Percentiles rank a stretch among this genome's conserved stretches.
Conservation (phyloP, 1,284 basidiomycete species). For the Tremellales sp. region DNA sequence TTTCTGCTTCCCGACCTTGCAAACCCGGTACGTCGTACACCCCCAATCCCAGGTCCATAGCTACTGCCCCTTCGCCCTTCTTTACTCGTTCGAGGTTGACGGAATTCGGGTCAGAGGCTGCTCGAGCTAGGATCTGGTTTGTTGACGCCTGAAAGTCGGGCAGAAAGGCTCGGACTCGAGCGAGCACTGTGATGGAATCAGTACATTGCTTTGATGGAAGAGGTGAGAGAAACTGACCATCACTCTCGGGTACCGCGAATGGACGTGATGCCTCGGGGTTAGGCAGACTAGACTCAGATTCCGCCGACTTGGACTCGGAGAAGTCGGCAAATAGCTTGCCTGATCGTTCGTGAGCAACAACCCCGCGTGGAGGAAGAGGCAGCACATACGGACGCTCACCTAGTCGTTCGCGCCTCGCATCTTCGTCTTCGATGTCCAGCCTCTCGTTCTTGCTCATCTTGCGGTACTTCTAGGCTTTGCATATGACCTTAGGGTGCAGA, state of each 20-base stretch:
- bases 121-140: constrained; percentile 22
- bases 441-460: too few species aligned
- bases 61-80: background rate
- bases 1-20: constrained; percentile 2
- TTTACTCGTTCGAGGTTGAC: constrained; percentile 32
- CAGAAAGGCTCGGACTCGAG: constrained; percentile 37
- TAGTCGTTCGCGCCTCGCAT: background rate
- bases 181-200: constrained; percentile 18
- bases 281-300: background rate
- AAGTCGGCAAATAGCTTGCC: background rate
- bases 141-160: constrained; percentile 34
- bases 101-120: constrained; percentile 18
- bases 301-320: background rate
- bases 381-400: background rate
- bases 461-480: too few species aligned
- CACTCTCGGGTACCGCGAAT: constrained; percentile 13
- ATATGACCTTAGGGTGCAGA: too few species aligned
- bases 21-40: constrained; percentile 31
- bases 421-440: background rate
- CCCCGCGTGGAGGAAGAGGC: background rate
- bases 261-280: constrained; percentile 6
- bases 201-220: background rate
- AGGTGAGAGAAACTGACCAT: constrained; percentile 9
- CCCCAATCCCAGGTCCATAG: constrained; percentile 36
- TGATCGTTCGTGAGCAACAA: background rate